Base-by-base conservation (phyloP, 2,329 filamentous ascomycete genomes). In the Sporothrix pseudoabietina region DNA sequence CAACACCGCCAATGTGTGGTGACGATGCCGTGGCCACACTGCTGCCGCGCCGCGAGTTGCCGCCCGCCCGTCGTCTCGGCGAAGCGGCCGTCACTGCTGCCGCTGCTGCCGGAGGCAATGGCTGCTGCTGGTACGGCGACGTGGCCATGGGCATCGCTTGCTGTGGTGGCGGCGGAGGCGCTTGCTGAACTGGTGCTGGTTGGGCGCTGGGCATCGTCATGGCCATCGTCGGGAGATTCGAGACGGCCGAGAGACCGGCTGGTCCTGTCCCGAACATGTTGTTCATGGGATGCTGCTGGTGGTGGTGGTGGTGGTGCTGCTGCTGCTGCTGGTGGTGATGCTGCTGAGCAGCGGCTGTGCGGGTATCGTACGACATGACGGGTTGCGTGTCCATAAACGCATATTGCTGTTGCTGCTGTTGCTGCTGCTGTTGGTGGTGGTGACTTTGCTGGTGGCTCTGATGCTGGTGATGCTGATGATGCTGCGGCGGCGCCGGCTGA, bases 341-440 rank as follows among this genome's bases (percentile, higher is more conserved):
- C 7, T 72, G 71, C 4, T 74, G 71, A 52, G 47, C 39, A 65
- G 66, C 65, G 54, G 72, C 22, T 52, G 66, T 22, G 14, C 84
- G 82, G 9, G 84, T 81, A 77, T 87, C 84, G 79, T 87, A 89
- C 8, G 83, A 81, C 76, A 88, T 81, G 76, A 87, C 81, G 32
- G 80, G 54, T 12, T 65, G 78, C 35, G 82, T 77, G 66, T 86
- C 85, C 82, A 88, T 85, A 79, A 87, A 83, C 74, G 78, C 75
- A 77, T 86, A 88, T 52, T 86, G 84, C 32, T 78, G 59, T 0
- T 72, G 59, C 35, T 49, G 57, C 9, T 55, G 54, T 6, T 71
- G 69, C 22, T 71, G 69, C 22, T 71, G 55, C 39, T 47, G 69
- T 9, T 66, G 57, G 4, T 8, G 3, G n/a, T 52, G 70, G 1